These are phyloP conservation scores for Apiosordaria backusii DNA, from an alignment of 495 filamentous ascomycete genomes.

Conservation along the genomic window DNA sequence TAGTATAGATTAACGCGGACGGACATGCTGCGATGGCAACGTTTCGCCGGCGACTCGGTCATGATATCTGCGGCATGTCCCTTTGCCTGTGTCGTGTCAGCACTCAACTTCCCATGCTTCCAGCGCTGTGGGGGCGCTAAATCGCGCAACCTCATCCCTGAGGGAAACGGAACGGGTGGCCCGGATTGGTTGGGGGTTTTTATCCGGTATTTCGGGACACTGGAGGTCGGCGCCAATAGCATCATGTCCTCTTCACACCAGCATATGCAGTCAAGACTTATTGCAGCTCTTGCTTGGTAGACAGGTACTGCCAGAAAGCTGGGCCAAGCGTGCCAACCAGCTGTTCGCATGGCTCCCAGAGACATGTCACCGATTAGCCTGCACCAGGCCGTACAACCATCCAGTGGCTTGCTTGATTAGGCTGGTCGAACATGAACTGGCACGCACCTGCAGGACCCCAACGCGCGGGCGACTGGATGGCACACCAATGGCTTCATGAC, in stretches of 20 bases:
- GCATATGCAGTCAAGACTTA: background rate
- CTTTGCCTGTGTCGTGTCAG: background rate
- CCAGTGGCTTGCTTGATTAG: slow-evolving; percentile 21
- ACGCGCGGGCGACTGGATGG: background rate
- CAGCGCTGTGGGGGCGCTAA: slow-evolving; percentile 15
- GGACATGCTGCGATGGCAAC: slow-evolving; percentile 4
- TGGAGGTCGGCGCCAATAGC: slow-evolving; percentile 15
- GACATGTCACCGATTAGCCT: slow-evolving; percentile 5
- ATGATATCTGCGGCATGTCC: background rate
- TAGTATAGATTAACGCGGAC: slow-evolving; percentile 1
- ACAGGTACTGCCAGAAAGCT: background rate
- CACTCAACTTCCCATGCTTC: background rate
- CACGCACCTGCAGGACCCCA: slow-evolving; percentile 7
- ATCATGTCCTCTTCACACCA: background rate
- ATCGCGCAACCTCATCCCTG: slow-evolving; percentile 22
- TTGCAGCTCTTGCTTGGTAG: background rate
- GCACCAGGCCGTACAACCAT: background rate
- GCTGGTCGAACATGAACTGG: slow-evolving; percentile 18
- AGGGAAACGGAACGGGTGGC: slow-evolving; percentile 4
- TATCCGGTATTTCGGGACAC: slow-evolving; percentile 25
- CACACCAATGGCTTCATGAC: background rate
- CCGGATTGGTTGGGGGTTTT: slow-evolving; percentile 17
- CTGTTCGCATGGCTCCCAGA: slow-evolving; percentile 5
- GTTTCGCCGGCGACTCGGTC: background rate
- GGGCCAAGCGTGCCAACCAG: slow-evolving; percentile 3